phyloP scores from a whole-genome alignment of 2,329 filamentous ascomycete genomes.

The Sclerotinia trifoliorum region DNA sequence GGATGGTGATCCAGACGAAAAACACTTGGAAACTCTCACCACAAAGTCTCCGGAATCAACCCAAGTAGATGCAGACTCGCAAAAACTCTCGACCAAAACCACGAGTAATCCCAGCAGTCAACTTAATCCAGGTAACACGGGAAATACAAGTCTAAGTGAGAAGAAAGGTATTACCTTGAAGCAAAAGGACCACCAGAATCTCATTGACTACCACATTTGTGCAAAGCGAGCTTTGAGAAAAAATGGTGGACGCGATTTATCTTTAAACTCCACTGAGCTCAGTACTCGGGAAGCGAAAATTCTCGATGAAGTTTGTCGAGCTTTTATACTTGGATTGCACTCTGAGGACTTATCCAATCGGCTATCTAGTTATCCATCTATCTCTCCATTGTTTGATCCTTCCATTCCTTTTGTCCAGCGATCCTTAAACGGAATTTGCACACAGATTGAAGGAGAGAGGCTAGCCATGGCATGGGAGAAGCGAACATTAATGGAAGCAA shows the following conservation, averaged over 20 bases:
- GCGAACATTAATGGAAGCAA: conserved; percentile 41
- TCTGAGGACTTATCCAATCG: conserved; percentile 48
- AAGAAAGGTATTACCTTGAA: conserved; percentile 27
- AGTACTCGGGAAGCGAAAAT: conserved; percentile 46
- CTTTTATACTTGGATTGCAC: conserved; percentile 55
- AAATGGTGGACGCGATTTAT: conserved; percentile 37
- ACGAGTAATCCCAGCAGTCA: conserved; percentile 1
- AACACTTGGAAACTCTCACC: not conserved
- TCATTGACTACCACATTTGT: conserved; percentile 37
- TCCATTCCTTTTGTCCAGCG: conserved; percentile 38
- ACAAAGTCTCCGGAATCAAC: conserved; percentile 10
- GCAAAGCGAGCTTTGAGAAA: conserved; percentile 37
- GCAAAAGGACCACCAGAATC: conserved; percentile 36
- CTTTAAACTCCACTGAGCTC: conserved; percentile 29
- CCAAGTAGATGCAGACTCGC: not conserved
- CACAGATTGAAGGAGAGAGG: conserved; percentile 57
- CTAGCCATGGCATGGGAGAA: conserved; percentile 50
- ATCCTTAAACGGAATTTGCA: conserved; percentile 54
- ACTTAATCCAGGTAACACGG: not conserved
- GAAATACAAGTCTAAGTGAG: not conserved
- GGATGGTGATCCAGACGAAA: conserved; percentile 32
- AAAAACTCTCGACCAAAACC: not conserved
- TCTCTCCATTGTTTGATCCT: conserved; percentile 42
- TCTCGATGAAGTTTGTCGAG: conserved; percentile 52
- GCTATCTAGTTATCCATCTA: conserved; percentile 49